Evolutionary conservation across 2,329 filamentous ascomycete genomes (phyloP).

Genomic region (Chaetomium globosum): DNA sequence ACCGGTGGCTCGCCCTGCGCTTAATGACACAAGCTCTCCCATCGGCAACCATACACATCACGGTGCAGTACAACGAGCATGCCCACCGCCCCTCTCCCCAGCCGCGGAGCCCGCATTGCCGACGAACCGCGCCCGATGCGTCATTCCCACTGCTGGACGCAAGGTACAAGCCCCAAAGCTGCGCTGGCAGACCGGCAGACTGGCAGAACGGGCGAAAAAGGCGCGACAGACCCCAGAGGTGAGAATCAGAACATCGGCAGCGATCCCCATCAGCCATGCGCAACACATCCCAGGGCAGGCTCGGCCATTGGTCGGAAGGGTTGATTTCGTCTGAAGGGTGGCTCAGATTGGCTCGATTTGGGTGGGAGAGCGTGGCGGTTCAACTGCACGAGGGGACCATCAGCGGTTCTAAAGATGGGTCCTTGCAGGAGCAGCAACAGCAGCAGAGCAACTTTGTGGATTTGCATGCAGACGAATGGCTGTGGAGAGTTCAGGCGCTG

Average conservation of each 20-base stretch:
- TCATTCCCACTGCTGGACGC: background rate
- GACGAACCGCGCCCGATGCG: background rate
- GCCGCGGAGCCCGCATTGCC: slow-evolving; percentile 1
- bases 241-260: slow-evolving; percentile 13
- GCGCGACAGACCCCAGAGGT: background rate
- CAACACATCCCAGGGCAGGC: slow-evolving; percentile 7
- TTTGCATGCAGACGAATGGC: slow-evolving; percentile 5
- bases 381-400: slow-evolving; percentile 24
- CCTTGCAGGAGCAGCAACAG: slow-evolving; percentile 23
- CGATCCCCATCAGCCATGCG: background rate
- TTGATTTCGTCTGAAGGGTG: slow-evolving; percentile 5
- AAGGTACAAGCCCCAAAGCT: background rate
- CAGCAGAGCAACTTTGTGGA: background rate
- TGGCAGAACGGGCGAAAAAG: background rate
- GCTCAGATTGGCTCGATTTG: slow-evolving; percentile 7
- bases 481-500: background rate
- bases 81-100: background rate
- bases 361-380: slow-evolving; percentile 18
- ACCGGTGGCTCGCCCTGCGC: slow-evolving; percentile 20
- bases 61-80: background rate
- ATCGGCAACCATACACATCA: slow-evolving; percentile 16
- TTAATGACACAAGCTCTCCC: slow-evolving; percentile 27
- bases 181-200: background rate
- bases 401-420: slow-evolving; percentile 17
- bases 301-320: slow-evolving; percentile 21